A percentile compares a stretch with the other conserved stretches of the same genome.
These are phyloP conservation scores for Cucumis melo DNA, from an alignment of 306 rosid genomes.

Conservation along the genomic window DNA sequence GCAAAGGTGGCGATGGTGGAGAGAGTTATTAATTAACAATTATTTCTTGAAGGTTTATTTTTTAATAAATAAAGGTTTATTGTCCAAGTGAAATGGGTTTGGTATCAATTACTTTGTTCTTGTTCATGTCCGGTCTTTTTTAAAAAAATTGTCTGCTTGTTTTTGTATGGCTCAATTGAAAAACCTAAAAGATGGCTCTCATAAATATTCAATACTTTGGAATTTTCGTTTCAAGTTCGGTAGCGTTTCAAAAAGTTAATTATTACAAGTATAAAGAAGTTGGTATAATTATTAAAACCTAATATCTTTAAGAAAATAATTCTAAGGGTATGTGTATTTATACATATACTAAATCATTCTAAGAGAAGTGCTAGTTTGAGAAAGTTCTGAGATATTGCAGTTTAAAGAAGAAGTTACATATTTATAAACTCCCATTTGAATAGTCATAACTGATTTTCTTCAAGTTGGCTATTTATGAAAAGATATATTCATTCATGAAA, in stretches of 20 bases:
- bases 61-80: neutral
- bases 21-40: neutral
- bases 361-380: too few species aligned
- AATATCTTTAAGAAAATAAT: too few species aligned
- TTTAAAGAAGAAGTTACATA: too few species aligned
- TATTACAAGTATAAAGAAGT: neutral
- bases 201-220: neutral
- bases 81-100: neutral
- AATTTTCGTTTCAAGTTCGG: neutral
- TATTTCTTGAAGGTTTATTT: neutral
- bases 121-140: too few species aligned
- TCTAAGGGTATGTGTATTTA: too few species aligned
- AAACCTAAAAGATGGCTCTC: neutral
- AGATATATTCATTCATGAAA: too few species aligned
- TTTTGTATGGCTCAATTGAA: neutral
- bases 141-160: neutral
- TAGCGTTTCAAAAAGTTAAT: neutral
- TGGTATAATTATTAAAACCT: neutral
- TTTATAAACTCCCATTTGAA: too few species aligned
- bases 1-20: neutral
- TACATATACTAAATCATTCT: too few species aligned
- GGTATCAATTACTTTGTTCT: too few species aligned
- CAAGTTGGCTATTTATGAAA: too few species aligned
- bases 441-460: too few species aligned
- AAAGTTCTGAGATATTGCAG: too few species aligned